These are phyloP conservation scores for Chaetomium sp. DNA, from an alignment of 2,329 filamentous ascomycete species.

Conservation along the genomic window DNA sequence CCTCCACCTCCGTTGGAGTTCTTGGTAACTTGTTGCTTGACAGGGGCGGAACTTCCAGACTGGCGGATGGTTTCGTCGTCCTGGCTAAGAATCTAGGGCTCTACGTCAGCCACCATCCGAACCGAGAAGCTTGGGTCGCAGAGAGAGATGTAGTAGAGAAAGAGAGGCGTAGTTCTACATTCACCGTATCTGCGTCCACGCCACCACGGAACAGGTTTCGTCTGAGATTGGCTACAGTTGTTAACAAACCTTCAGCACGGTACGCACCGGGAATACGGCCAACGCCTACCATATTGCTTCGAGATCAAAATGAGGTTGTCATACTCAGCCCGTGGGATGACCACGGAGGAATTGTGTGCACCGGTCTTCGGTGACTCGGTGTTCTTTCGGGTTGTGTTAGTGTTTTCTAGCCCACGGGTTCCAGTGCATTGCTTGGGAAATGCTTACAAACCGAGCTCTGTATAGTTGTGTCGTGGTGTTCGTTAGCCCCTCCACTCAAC, in stretches of 20 bases:
- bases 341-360: conserved; percentile 29
- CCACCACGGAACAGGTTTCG: conserved; percentile 46
- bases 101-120: conserved; percentile 7
- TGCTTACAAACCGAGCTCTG: conserved; percentile 45
- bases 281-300: conserved; percentile 47
- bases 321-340: conserved; percentile 56
- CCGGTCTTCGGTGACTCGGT: conserved; percentile 12
- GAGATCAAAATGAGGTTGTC: conserved; percentile 47
- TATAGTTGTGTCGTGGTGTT: background rate
- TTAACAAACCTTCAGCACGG: background rate
- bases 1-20: conserved; percentile 17
- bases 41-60: too few species aligned
- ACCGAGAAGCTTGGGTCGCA: background rate
- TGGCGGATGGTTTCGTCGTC: conserved; percentile 25
- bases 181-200: conserved; percentile 40
- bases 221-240: conserved; percentile 35
- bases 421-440: background rate
- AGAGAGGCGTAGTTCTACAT: conserved; percentile 30
- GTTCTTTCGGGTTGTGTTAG: conserved; percentile 15
- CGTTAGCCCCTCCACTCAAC: conserved; percentile 12
- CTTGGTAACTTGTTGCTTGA: conserved; percentile 1
- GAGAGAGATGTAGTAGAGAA: background rate
- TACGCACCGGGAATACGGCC: background rate
- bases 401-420: background rate
- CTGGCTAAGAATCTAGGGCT: conserved; percentile 24